Evolutionary conservation across 2,329 filamentous ascomycete genomes (phyloP), one percentile per base, ranked within the genome.

Genomic region (Sodiomyces alkalinus): DNA sequence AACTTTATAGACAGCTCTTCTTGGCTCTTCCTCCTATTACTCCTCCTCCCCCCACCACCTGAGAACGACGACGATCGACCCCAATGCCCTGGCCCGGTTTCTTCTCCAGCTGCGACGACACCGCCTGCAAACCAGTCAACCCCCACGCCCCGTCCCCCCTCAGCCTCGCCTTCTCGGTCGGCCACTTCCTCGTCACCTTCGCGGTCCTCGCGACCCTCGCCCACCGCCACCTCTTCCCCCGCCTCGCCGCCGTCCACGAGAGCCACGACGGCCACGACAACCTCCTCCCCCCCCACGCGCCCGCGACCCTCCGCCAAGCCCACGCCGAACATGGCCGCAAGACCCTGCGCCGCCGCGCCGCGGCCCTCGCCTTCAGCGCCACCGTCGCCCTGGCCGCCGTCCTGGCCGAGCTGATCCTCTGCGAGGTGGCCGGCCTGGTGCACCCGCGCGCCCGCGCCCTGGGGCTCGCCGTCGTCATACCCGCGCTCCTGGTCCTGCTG

Each of bases 391-490:
- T 92, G 7, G 78, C 82, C 5, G 68, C 77, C 20, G 80, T 87
- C 2, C 60, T 92, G 25, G 81, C 74, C 3, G 76, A 86, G 51
- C 56, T 92, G 39, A 80, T 92, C 25, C 64, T 92, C 7, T 83
- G 80, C 41, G 83, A 92, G 52, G 81, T 92, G 23, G 74, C 80
- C 16, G 80, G 82, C 43, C 63, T 78, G 5, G 64, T 82, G n/a
- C 67, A 76, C 37, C 64, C 73, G 6, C 58, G 60, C 18, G 80
- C 80, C 9, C 64, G 82, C 33, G 68, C 66, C 14, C 46, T 78
- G 17, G 80, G 77, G 14, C 59, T 92, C 39, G 64, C 70, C 32
- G 52, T 77, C 17, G 82, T 77, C 0, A 68, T 92, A 16, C 71
- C 75, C 6, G 68, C 71, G 13, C 57, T 92, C 22, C 55, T 92